Conservation (phyloP, 2,329 filamentous ascomycete species). For the Fusarium azukiicola region DNA sequence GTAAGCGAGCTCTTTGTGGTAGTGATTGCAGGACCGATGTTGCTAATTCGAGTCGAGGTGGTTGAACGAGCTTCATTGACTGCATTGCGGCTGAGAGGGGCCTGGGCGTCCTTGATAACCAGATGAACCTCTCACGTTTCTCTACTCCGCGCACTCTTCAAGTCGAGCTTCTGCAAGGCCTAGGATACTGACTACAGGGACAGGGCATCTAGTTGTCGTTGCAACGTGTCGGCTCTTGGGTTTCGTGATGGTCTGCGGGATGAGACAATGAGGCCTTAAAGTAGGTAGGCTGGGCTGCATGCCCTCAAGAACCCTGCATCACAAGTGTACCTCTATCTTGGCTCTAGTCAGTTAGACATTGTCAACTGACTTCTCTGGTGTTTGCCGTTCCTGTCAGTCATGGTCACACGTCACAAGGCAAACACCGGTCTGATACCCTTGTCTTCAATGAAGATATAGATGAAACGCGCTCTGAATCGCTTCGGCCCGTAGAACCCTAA, state of each 20-base stretch:
- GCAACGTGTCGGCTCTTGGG: not conserved
- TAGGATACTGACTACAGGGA: not conserved
- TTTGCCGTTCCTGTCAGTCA: not conserved
- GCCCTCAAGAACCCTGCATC: not conserved
- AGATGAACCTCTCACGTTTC: not conserved
- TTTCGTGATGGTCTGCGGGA: not conserved
- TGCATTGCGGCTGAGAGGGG: not conserved
- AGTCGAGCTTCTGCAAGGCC: not conserved
- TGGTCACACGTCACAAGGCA: not conserved
- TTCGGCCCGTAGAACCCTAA: not conserved
- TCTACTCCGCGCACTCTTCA: no score
- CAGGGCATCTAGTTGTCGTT: not conserved
- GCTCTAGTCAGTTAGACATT: not conserved
- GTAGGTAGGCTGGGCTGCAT: not conserved
- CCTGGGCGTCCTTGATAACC: not conserved
- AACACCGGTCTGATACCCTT: not conserved
- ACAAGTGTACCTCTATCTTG: not conserved
- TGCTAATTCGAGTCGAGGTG: not conserved
- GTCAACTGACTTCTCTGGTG: not conserved
- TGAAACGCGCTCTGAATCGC: not conserved
- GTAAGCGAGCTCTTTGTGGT: not conserved
- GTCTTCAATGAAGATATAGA: not conserved
- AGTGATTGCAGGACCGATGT: not conserved
- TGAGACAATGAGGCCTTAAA: not conserved
- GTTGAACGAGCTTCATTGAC: not conserved